Percentiles rank a stretch among this genome's conserved stretches.
These are phyloP conservation scores for Saturnispora ahearnii DNA, from an alignment of 805 yeast genomes.

Conservation along the genomic window DNA sequence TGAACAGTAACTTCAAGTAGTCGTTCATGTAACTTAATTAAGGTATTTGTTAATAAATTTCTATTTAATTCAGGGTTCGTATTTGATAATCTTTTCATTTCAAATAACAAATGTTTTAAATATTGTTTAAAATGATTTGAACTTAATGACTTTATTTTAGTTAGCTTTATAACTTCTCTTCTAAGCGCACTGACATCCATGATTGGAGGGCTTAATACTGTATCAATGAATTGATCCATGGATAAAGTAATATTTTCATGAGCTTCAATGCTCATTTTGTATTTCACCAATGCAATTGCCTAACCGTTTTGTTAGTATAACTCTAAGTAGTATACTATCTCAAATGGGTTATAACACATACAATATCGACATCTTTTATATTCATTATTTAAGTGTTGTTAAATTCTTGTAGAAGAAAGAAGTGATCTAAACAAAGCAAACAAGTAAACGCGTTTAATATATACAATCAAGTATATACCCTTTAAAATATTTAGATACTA, in stretches of 20 bases:
- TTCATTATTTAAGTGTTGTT: neutral
- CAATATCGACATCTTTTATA: neutral
- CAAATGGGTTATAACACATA: neutral
- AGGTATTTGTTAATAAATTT: neutral
- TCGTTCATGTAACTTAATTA: neutral
- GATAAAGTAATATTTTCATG: neutral
- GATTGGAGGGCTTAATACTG: neutral
- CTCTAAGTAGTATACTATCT: neutral
- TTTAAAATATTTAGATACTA: neutral
- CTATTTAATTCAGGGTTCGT: neutral
- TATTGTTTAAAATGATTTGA: neutral
- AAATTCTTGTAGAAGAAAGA: neutral
- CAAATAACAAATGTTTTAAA: neutral
- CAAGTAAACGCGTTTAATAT: neutral
- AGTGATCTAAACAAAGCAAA: neutral
- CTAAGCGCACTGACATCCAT: neutral
- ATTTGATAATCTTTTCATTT: neutral
- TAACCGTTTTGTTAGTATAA: neutral
- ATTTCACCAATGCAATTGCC: constrained; percentile 4
- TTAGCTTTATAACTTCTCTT: neutral
- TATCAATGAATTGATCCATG: neutral
- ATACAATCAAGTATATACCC: neutral
- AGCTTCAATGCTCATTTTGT: neutral
- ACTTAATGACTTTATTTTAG: neutral
- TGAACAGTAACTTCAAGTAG: neutral